Evolutionary conservation across 768 basidiomycete genomes (phyloP).

Genomic region (Podaxis sp.): DNA sequence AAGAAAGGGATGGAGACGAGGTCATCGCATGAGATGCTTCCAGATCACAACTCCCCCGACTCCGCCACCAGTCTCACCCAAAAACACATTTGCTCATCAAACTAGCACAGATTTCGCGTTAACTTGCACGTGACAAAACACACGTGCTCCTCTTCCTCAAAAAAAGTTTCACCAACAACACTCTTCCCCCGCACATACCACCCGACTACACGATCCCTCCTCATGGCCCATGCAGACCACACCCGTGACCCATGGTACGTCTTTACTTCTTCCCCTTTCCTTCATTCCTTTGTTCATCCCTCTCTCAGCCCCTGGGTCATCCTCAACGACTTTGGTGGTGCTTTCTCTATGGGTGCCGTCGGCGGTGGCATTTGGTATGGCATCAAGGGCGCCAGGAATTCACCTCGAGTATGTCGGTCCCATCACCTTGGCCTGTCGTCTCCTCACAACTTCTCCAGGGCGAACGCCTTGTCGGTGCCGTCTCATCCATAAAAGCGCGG

Average conservation of each 20-base stretch:
- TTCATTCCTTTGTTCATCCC: neutral
- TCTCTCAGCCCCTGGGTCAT: conserved; percentile 89
- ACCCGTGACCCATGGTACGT: conserved; percentile 87
- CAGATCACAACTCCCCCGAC: conserved; percentile 5
- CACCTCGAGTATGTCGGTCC: conserved; percentile 67
- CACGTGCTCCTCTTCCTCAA: conserved; percentile 7
- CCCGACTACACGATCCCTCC: conserved; percentile 4
- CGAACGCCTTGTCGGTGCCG: conserved; percentile 88
- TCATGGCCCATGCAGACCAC: conserved; percentile 88
- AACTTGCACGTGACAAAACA: conserved; percentile 11
- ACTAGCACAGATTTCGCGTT: conserved; percentile 5
- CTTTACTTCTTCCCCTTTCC: neutral
- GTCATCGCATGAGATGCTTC: conserved; percentile 23
- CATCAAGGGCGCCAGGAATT: conserved; percentile 96
- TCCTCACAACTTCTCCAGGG: conserved; percentile 47
- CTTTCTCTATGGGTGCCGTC: conserved; percentile 96
- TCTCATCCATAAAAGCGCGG: conserved; percentile 95
- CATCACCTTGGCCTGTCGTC: conserved; percentile 3
- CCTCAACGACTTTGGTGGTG: conserved; percentile 96
- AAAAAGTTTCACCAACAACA: conserved; percentile 13
- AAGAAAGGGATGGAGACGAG: conserved; percentile 34
- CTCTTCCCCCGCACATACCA: neutral
- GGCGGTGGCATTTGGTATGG: conserved; percentile 99
- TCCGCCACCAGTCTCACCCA: conserved; percentile 2
- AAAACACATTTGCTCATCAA: conserved; percentile 11